Conservation (phyloP, 176 grass and related monocot species). For the Alloteropsis semialata region DNA sequence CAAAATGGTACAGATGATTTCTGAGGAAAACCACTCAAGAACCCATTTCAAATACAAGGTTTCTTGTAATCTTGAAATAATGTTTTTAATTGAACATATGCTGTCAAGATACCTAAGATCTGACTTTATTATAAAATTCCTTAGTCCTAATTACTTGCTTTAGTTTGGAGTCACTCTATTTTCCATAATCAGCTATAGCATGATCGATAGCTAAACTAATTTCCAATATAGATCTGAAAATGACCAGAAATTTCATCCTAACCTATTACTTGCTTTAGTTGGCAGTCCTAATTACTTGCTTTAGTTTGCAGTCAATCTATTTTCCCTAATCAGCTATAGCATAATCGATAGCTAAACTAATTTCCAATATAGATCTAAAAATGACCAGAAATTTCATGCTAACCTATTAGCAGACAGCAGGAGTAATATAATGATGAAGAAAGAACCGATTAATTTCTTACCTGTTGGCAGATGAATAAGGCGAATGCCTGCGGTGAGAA, state of each 20-base stretch:
- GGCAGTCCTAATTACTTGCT: no score
- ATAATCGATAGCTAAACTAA: background rate
- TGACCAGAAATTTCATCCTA: background rate
- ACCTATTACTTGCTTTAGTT: no score
- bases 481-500: slow-evolving; percentile 84
- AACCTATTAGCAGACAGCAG: slow-evolving; percentile 39
- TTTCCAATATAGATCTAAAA: background rate
- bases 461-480: slow-evolving; percentile 66
- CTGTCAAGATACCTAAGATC: background rate
- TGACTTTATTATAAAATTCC: background rate
- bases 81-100: background rate
- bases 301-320: slow-evolving; percentile 11
- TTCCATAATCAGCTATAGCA: background rate
- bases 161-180: slow-evolving; percentile 5
- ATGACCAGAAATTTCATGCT: background rate
- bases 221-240: background rate
- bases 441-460: slow-evolving; percentile 48
- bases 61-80: background rate
- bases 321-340: background rate
- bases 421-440: slow-evolving; percentile 33
- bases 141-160: background rate
- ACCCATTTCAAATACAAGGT: background rate
- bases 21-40: background rate
- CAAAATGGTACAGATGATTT: background rate
- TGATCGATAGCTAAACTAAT: background rate